Evolutionary conservation across 176 grass and related monocot species (phyloP), one percentile per base, ranked within the genome.

Genomic region (Juncus inflexus): DNA sequence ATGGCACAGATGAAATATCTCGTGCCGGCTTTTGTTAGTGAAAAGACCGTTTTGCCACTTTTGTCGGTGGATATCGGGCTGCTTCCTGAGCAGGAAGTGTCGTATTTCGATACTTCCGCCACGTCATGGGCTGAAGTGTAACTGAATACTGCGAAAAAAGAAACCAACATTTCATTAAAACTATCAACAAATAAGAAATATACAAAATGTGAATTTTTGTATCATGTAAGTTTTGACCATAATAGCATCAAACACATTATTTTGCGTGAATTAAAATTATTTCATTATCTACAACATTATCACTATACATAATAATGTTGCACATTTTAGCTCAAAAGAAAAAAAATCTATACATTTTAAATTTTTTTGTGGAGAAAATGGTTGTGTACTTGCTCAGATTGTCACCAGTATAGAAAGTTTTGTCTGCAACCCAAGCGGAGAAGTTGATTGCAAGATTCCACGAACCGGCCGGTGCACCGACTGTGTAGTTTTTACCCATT

Each of bases 1-100:
- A 71, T n/a, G 11, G 68, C 3, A 14, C 68, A 71, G 35, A 71
- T 71, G 68, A 71, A 71, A 55, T 71, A 71, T 9, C 68, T 58
- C 15, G 54, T 58, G 19, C 68, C 68, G 12, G 4, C 68, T 7
- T 5, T 5, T 58, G 9, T 71, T 10, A 71, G 68, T 42, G 55
- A 15, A 13, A 71, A 3, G 15, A 71, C 10, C 0, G 68, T 71
- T 14, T 9, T 71, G 12, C 68, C 68, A 15, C 68, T 71, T 58
- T 47, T 47, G 15, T 71, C 54, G 0, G 13, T 42, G 28, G 10
- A 35, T 12, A 71, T 37, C 10, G 40, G 5, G 4, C 58, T 11
- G 4, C 53, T 55, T 5, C 9, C 15, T 52, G 54, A 35, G 38
- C 68, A 71, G 10, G 54, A 47, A 3, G 53, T 2, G 8, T 9